These are phyloP conservation scores for Pythium insidiosum DNA, from an alignment of 352 stramenopile genomes.

Conservation along the genomic window DNA sequence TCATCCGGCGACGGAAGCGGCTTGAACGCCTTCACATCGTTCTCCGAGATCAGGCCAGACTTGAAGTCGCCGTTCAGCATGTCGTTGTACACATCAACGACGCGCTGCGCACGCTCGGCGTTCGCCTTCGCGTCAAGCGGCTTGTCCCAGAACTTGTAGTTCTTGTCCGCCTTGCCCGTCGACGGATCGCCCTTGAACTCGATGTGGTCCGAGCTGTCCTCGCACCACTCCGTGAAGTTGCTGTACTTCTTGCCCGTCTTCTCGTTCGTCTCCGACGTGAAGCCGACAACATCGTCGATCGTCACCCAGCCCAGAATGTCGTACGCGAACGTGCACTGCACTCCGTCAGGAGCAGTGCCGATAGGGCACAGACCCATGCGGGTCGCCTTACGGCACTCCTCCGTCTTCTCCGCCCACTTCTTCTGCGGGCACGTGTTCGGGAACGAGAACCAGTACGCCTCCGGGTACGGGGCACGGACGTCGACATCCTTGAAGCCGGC, in stretches of 20 bases:
- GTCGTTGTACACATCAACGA: constrained; percentile 42
- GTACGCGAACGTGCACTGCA: constrained; percentile 74
- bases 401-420: constrained; percentile 28
- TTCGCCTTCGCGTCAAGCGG: constrained; percentile 50
- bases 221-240: constrained; percentile 69
- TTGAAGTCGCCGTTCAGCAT: constrained; percentile 19
- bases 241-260: constrained; percentile 28
- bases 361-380: constrained; percentile 58
- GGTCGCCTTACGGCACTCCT: constrained; percentile 27
- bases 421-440: constrained; percentile 59
- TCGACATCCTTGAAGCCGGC: constrained; percentile 37
- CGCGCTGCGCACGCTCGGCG: constrained; percentile 28
- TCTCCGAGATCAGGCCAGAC: constrained; percentile 34
- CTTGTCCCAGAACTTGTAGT: constrained; percentile 60
- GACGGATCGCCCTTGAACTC: constrained; percentile 35
- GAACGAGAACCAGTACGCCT: constrained; percentile 77
- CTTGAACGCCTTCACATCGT: constrained; percentile 17
- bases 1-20: constrained; percentile 32
- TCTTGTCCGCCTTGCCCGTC: constrained; percentile 26
- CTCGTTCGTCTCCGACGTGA: constrained; percentile 52
- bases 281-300: constrained; percentile 74
- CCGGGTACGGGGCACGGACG: constrained; percentile 49
- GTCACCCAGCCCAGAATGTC: constrained; percentile 69
- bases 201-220: constrained; percentile 34
- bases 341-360: constrained; percentile 45